These are phyloP conservation scores for Tylopilus felleus DNA, from an alignment of 768 basidiomycete genomes.

Conservation along the genomic window DNA sequence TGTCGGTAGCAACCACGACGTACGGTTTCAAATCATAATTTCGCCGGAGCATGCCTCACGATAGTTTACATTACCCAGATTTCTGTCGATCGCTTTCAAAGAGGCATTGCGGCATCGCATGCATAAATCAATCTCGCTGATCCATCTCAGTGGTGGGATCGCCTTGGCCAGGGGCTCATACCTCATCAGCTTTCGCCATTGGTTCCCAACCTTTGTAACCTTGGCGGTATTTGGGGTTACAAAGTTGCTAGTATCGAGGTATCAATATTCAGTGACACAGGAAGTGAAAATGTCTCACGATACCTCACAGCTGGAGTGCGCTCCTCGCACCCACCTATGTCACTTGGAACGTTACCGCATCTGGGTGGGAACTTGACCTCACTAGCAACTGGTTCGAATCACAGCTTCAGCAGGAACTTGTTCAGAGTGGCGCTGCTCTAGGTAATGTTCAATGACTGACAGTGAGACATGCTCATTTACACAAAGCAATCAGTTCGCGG, in stretches of 20 bases:
- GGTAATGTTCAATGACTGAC: not conserved
- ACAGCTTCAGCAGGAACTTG: not conserved
- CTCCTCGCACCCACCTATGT: constrained; percentile 8
- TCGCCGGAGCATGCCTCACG: not conserved
- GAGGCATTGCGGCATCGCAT: constrained; percentile 18
- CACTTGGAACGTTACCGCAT: not conserved
- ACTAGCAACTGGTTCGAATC: constrained; percentile 1
- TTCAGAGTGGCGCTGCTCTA: not conserved
- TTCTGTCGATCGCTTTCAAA: constrained; percentile 8
- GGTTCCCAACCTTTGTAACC: not conserved
- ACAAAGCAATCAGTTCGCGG: constrained; percentile 4
- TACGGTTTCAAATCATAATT: not conserved
- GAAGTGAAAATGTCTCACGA: not conserved
- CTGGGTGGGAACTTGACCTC: constrained; percentile 10
- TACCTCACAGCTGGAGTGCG: constrained; percentile 11
- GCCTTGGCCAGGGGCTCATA: constrained; percentile 2
- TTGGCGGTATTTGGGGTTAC: constrained; percentile 7
- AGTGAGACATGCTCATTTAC: not conserved
- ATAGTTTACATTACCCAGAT: not conserved
- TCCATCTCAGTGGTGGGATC: constrained; percentile 10
- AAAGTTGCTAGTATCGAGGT: constrained; percentile 18
- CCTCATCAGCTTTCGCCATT: not conserved
- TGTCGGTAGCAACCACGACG: not conserved
- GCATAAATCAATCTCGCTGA: constrained; percentile 9
- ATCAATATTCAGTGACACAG: not conserved